Conservation (phyloP, 176 grass and related monocot species). For the Oryza longistaminata region DNA sequence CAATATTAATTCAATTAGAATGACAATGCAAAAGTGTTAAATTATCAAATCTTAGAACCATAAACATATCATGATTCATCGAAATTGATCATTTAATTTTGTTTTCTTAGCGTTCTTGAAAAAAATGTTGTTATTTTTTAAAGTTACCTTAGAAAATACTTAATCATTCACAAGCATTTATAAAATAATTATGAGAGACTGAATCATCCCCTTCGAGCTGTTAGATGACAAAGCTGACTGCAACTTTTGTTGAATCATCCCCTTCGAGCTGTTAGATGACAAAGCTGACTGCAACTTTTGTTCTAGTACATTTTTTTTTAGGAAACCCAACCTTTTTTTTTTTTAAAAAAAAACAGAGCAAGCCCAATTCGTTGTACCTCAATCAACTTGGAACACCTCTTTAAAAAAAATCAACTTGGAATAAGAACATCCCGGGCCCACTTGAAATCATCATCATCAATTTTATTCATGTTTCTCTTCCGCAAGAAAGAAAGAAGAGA, state of each 20-base stretch:
- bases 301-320: neutral
- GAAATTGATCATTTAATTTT: too few species aligned
- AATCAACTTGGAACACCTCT: neutral
- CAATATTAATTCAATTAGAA: too few species aligned
- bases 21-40: too few species aligned
- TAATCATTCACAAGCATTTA: too few species aligned
- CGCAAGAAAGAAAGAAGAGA: neutral
- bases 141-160: too few species aligned
- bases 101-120: too few species aligned
- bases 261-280: neutral
- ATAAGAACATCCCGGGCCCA: neutral
- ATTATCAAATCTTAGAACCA: too few species aligned
- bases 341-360: neutral
- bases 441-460: neutral
- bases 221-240: neutral
- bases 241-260: too few species aligned
- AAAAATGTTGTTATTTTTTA: too few species aligned
- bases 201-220: neutral
- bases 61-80: too few species aligned
- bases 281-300: neutral
- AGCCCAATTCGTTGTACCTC: neutral
- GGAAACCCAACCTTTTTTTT: neutral
- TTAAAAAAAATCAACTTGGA: neutral
- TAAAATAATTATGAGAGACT: too few species aligned
- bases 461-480: neutral